Evolutionary conservation across 2,329 filamentous ascomycete species (phyloP), one percentile per base, ranked within the genome.

Genomic region (Pseudogymnoascus sp.): DNA sequence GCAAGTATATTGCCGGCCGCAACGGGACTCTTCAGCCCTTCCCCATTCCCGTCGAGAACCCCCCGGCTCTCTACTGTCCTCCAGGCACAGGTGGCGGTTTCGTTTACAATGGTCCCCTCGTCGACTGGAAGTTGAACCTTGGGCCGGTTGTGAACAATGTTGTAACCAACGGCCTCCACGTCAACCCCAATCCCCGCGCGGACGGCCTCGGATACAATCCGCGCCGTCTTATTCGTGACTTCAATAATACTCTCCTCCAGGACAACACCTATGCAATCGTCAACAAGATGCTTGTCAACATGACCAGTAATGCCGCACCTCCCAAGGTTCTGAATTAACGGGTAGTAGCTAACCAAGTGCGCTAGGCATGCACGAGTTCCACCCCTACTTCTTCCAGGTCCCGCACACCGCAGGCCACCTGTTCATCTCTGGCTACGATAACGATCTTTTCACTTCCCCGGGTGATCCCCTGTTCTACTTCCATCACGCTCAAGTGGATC

Each of bases 331-430:
- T 28, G 14, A 23, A 8, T 65, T 67, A 59, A 71, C 71, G 44
- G 74, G 79, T 61, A 65, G 67, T 10, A 69, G 73, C 59, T 80
- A 80, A 69, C 77, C 79, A 69, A 72, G 73, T 67, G 69, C 68
- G 42, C 78, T 79, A 76, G 77, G 79, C 65, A 71, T 71, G 12
- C 73, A 76, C 60, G 70, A 67, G n/a, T 50, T 50, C 21, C 44
- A 50, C n/a, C 44, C 44, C 44, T 50, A 50, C 23, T 50, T 50
- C 44, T 50, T 50, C 23, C 21, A 50, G 44, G 44, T 50, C 23
- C 44, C 44, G 14, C 44, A 50, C 23, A 50, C 44, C 14, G 44
- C 44, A 14, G 44, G 21, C 44, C 44, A 50, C 44, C 23, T 50
- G 44, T 50, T 50, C 23, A 50, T 60, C 21, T 60, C 56, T 4